Percentiles rank a stretch among this genome's conserved stretches.
phyloP scores from a whole-genome alignment of 257 asterid genomes.

The Solanum okadae region DNA sequence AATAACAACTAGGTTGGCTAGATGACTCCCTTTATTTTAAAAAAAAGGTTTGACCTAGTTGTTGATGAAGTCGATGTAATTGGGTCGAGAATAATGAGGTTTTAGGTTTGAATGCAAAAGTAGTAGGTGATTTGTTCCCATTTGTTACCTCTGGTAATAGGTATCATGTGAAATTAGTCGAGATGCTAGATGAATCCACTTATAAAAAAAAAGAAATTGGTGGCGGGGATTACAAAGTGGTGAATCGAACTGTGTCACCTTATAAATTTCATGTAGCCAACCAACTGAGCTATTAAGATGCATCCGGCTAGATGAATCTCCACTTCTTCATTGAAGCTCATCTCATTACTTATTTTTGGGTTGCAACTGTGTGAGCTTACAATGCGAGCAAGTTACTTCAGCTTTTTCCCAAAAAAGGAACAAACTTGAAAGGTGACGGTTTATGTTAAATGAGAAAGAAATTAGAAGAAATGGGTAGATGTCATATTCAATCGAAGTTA shows the following conservation, averaged over 20 bases:
- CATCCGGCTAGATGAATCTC: not conserved
- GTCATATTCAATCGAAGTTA: not conserved
- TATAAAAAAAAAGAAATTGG: not conserved
- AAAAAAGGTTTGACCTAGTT: not conserved
- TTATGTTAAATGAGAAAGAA: not conserved
- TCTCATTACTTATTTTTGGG: not conserved
- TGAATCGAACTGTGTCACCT: not conserved
- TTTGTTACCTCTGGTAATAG: not conserved
- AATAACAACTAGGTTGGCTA: too few species aligned
- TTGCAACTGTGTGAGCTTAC: not conserved
- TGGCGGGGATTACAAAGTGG: not conserved
- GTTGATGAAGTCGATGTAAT: not conserved
- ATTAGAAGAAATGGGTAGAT: not conserved
- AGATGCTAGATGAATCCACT: not conserved
- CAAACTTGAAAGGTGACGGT: not conserved
- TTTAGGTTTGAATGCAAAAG: not conserved
- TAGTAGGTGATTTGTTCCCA: not conserved
- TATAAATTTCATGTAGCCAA: not conserved
- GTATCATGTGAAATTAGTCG: not conserved
- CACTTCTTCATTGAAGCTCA: not conserved
- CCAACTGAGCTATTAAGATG: not conserved
- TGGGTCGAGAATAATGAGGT: not conserved
- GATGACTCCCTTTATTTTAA: not conserved
- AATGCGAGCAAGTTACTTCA: not conserved
- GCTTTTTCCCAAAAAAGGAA: not conserved